Evolutionary conservation across 2,329 filamentous ascomycete species (phyloP).

Genomic region (Pseudofabraea citricarpa): DNA sequence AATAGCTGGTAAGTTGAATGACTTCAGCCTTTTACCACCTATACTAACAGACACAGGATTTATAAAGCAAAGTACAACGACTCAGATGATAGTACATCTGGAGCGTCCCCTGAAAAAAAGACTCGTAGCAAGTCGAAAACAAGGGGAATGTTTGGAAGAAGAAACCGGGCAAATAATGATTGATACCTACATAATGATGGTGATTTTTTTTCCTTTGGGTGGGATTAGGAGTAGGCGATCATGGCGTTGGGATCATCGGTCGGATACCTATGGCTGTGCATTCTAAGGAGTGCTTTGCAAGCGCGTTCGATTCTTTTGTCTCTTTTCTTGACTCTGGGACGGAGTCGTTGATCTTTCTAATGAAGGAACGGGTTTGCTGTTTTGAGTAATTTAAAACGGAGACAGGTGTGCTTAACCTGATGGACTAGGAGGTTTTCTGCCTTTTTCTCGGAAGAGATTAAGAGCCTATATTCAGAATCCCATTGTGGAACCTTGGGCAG

Average conservation of each 20-base stretch:
- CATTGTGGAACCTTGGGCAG: too few species aligned
- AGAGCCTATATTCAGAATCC: too few species aligned
- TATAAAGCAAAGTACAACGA: constrained; percentile 93
- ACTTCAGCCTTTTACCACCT: neutral
- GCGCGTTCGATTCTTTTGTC: too few species aligned
- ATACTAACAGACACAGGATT: constrained; percentile 57
- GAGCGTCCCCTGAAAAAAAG: constrained; percentile 17
- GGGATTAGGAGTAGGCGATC: too few species aligned
- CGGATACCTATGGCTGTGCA: too few species aligned
- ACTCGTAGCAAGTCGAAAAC: constrained; percentile 66
- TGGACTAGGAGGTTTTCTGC: too few species aligned
- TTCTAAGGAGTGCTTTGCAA: neutral
- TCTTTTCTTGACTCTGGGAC: too few species aligned
- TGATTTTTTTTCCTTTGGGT: neutral
- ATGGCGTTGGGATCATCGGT: neutral
- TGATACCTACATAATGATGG: constrained; percentile 1
- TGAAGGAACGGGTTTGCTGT: too few species aligned
- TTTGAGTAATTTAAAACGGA: too few species aligned
- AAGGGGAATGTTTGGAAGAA: constrained; percentile 64
- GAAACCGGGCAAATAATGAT: constrained; percentile 8
- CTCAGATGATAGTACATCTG: constrained; percentile 35
- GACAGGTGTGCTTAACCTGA: too few species aligned
- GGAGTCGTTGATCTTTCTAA: too few species aligned
- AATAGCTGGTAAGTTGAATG: constrained; percentile 80
- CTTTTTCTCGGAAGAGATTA: too few species aligned